Conservation (phyloP, 108 stramenopile species). For the Skeletonema costatum region DNA sequence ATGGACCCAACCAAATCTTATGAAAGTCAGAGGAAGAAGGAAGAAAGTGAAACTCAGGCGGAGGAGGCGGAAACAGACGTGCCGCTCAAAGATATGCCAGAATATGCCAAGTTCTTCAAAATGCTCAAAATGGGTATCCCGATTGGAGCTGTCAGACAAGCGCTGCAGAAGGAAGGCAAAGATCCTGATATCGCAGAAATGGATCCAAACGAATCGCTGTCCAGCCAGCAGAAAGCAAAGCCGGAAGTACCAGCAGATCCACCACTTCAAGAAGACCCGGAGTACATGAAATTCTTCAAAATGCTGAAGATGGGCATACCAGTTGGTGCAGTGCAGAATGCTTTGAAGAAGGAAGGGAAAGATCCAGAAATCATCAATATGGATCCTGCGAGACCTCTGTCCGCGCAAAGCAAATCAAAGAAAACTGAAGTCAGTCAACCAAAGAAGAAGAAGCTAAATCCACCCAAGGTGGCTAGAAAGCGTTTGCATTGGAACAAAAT, state of each 20-base stretch:
- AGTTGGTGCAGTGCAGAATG: constrained; percentile 49
- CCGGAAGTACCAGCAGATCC: constrained; percentile 20
- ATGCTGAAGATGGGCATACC: constrained; percentile 57
- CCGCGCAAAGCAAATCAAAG: constrained; percentile 20
- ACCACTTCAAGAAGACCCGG: constrained; percentile 51
- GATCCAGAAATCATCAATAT: constrained; percentile 51
- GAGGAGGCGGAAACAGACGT: constrained; percentile 21
- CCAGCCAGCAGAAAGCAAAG: constrained; percentile 7
- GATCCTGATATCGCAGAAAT: constrained; percentile 45
- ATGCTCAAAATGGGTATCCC: constrained; percentile 44
- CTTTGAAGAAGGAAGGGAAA: constrained; percentile 46
- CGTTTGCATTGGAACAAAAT: constrained; percentile 64
- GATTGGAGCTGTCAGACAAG: constrained; percentile 36
- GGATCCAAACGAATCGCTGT: constrained; percentile 21
- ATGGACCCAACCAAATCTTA: constrained; percentile 66
- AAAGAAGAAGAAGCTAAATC: constrained; percentile 4
- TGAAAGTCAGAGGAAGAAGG: constrained; percentile 40
- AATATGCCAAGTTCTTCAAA: constrained; percentile 39
- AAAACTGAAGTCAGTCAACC: constrained; percentile 4
- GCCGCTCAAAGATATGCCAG: constrained; percentile 46
- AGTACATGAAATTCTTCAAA: constrained; percentile 58
- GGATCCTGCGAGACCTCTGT: constrained; percentile 41
- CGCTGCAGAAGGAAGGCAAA: constrained; percentile 42
- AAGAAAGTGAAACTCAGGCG: constrained; percentile 33
- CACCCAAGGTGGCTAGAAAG: constrained; percentile 42